Base-by-base conservation (phyloP, 805 yeast genomes). In the Wickerhamiella domercqiae region DNA sequence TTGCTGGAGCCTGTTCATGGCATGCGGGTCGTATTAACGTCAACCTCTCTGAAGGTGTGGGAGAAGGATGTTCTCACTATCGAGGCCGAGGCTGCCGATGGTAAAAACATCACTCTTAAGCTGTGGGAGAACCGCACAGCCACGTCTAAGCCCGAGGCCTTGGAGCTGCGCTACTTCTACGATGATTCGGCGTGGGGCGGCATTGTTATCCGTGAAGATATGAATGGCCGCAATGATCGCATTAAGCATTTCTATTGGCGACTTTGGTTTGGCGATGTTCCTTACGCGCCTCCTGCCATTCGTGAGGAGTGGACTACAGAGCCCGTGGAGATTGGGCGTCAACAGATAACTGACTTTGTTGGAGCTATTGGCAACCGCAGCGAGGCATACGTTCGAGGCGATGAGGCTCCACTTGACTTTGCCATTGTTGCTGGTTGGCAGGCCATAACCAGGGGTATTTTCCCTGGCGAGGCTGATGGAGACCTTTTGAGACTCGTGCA, bases 391-490 rank as follows among this genome's bases (percentile, higher is more conserved):
- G 94, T 86, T 49, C 70, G 78, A 41, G 78, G 81, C 60, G 71
- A 70, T 46, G 49, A 44, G 9, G 98, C 97, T 35, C 99, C 99
- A 54, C 87, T 90, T 97, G 99, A 90, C 67, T 90, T 86, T 56
- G 97, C 98, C 35, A 90, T 90, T 59, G 96, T 90, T 41, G 73
- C 86, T 51, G 97, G 98, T 33, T 90, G 99, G 99, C 79, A 78
- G 65, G 93, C 96, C 36, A 87, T 90, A 57, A 87, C 90, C 66
- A 83, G 80, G 67, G 86, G 96, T n/a, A 81, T 90, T 51, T 90
- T 90, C 90, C 98, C 98, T 39, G 73, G 73, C 57, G 74, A 77
- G 45, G 93, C 90, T 52, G 97, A 93, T 59, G 98, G 98, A 62
- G 98, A 90, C 59, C 69, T 90, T 55, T 69, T 90, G 64, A 79